Base-by-base conservation (phyloP, 176 grass and related monocot genomes). In the Thinopyrum elongatum region DNA sequence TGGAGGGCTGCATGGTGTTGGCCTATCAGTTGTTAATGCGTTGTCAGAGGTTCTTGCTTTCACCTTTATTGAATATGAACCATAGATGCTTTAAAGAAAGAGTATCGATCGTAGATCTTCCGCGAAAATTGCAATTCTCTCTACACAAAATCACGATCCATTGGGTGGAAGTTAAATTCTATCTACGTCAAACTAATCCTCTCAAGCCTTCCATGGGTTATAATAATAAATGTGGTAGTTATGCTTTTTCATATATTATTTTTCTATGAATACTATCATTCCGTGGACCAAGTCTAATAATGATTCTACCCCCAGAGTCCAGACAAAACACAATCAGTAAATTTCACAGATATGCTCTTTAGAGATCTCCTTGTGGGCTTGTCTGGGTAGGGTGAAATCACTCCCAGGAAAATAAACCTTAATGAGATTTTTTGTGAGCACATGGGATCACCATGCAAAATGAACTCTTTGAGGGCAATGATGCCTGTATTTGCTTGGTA, bases 21-120 rank as follows among this genome's bases (percentile, higher is more conserved):
- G 97, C 10, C 82, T 99, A 42, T 96, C 94, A 82, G 97, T 99
- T 84, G 97, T 99, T 79, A 99, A 99, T 91, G 97, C 97, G 87
- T 94, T 99, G 68, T 99, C 97, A 77, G 94, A 99, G 97, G 97
- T 95, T 86, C 78, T 72, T 83, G 64, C 84, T 88, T 89, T 85
- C 33, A 74, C 70, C 75, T 59, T 65, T 78, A 72, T 27, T 80
- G 38, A 49, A 9, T 57, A 44, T 74, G 58, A 83, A 59, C 34
- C 36, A 64, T 72, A 79, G 3, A 79, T 73, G 41, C 21, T 51
- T 47, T 17, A 11, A 74, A 49, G 47, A 30, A 31, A 74, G 44
- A 44, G 12, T 57, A 57, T 66, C 42, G 65, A 46, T 65, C n/a
- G 70, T 65, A 64, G 4, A 78, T 80, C n/a, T 62, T 49, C 10